Evolutionary conservation across 352 stramenopile genomes (phyloP).

Genomic region (Globisporangium canariense): DNA sequence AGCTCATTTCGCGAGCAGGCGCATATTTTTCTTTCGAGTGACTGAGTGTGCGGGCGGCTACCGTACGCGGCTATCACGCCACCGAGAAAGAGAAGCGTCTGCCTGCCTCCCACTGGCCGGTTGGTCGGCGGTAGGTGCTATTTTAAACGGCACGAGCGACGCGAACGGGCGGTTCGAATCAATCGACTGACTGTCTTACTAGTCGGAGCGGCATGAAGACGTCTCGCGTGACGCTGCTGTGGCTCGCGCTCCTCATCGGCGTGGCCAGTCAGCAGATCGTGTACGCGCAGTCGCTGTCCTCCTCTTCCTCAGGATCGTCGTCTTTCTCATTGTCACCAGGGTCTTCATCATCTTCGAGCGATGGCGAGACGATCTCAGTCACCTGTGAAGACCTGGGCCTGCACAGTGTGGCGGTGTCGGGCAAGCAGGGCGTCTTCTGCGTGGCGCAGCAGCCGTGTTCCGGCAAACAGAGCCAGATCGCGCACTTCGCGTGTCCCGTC

Average conservation of each 20-base stretch:
- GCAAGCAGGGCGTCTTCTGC: conserved; percentile 36
- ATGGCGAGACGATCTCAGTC: conserved; percentile 1
- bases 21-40: too few relatives aligned
- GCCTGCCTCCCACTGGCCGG: neutral
- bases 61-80: too few relatives aligned
- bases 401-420: conserved; percentile 29
- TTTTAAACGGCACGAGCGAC: conserved; percentile 2
- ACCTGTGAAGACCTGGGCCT: conserved; percentile 16
- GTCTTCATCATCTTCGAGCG: neutral
- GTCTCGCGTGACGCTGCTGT: neutral
- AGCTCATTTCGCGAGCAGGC: too few relatives aligned
- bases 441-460: conserved; percentile 30
- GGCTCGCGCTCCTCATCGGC: conserved; percentile 4
- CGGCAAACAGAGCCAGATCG: conserved; percentile 13
- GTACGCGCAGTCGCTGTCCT: neutral
- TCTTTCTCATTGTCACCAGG: too few relatives aligned
- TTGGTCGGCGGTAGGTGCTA: neutral
- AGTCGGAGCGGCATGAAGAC: neutral
- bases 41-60: too few relatives aligned
- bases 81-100: neutral
- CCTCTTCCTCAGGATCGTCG: neutral
- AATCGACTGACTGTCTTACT: neutral
- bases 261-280: neutral
- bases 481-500: conserved; percentile 28
- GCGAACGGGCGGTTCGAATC: neutral